Evolutionary conservation across 768 basidiomycete genomes (phyloP), one percentile per base, ranked within the genome.

Genomic region (Leccinellum luteum): DNA sequence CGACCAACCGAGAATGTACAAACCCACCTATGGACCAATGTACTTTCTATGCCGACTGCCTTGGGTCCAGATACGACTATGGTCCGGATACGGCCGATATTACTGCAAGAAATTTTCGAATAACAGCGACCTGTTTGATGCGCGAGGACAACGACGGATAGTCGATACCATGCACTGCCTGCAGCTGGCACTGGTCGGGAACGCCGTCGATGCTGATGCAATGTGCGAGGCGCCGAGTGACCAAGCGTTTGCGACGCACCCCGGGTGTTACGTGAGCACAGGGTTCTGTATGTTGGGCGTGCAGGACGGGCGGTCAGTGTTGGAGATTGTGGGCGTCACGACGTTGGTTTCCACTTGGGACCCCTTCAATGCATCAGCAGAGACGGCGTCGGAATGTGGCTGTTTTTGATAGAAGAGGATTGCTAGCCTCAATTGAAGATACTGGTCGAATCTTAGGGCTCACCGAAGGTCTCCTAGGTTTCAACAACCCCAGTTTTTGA

Each of bases 221-320:
- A 41, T n/a, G n/a, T n/a, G n/a, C n/a, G 2, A 41, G 38, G 38
- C 3, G 38, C 38, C n/a, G 38, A 41, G 4, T n/a, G 2, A 10
- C 38, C 38, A 41, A 41, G 38, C 38, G n/a, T 41, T 41, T n/a
- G n/a, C 38, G 9, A n/a, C n/a, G 38, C 38, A 41, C 38, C 38
- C 38, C n/a, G 2, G 38, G 38, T 41, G 38, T 41, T 41, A 41
- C 38, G n/a, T 41, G 0, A 51, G 63, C 8, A 80, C 65, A 27
- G 80, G 80, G n/a, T 60, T 81, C 17, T 81, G 79, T 63, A 65
- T 60, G 34, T 56, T 81, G 48, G 60, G 70, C 6, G 62, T 66
- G 0, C 49, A 56, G 5, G 75, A 76, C 48, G 78, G 79, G 35
- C 53, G 19, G 72, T n/a, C 61, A 9, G 69, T 80, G 35, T 52